Percentiles rank a stretch among this genome's conserved stretches.
phyloP scores from a whole-genome alignment of 257 asterid genomes.

The Solanum rostratum region DNA sequence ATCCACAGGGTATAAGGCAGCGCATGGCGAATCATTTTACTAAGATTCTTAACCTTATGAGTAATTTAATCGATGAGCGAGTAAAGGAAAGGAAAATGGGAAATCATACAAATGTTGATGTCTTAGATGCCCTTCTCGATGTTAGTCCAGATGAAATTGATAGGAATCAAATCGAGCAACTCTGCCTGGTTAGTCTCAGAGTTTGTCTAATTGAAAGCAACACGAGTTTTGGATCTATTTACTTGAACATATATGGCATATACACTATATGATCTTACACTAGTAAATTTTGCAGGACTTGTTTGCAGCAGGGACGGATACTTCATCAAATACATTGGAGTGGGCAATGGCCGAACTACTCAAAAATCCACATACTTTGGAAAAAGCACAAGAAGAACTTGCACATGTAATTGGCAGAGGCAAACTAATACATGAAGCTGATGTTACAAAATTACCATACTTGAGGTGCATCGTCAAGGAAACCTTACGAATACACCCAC shows the following conservation, averaged over 20 bases:
- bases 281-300: conserved; percentile 8
- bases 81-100: background rate
- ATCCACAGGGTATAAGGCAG: conserved; percentile 27
- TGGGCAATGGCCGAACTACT: conserved; percentile 26
- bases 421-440: conserved; percentile 8
- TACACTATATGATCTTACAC: background rate
- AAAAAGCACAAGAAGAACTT: conserved; percentile 16
- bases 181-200: conserved; percentile 22
- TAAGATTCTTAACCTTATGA: background rate
- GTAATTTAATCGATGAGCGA: background rate
- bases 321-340: conserved; percentile 9
- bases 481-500: conserved; percentile 15
- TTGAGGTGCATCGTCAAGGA: conserved; percentile 11
- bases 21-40: background rate
- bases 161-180: conserved; percentile 44
- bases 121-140: conserved; percentile 10
- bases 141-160: conserved; percentile 40
- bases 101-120: conserved; percentile 9
- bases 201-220: background rate
- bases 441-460: conserved; percentile 6
- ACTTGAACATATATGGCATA: background rate
- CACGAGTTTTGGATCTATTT: background rate
- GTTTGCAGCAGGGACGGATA: conserved; percentile 11
- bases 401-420: conserved; percentile 12
- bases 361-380: conserved; percentile 5